Conservation (phyloP, 768 basidiomycete species). For the Amanita subjunquillea region DNA sequence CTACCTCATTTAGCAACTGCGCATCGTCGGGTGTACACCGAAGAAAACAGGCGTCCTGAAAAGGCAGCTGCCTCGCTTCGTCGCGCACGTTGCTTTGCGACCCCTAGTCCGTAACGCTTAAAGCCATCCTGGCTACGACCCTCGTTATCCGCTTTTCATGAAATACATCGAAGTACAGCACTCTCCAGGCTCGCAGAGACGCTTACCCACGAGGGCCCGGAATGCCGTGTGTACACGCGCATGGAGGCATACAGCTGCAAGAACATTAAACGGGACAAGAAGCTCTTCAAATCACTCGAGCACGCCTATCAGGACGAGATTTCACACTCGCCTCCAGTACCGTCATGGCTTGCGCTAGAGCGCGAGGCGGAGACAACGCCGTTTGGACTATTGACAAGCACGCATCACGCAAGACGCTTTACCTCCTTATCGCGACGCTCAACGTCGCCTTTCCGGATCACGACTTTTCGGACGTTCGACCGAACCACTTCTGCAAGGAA, state of each 20-base stretch:
- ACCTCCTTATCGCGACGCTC: conserved; percentile 91
- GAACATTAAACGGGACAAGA: conserved; percentile 94
- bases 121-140: conserved; percentile 1
- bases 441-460: conserved; percentile 98
- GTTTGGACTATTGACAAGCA: conserved; percentile 85
- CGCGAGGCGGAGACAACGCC: conserved; percentile 70
- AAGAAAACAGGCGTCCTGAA: not conserved
- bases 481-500: conserved; percentile 84
- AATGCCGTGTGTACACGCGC: conserved; percentile 83
- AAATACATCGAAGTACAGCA: conserved; percentile 82
- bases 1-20: not conserved
- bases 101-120: not conserved
- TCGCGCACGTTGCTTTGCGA: not conserved
- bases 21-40: too few species aligned
- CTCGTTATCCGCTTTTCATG: conserved; percentile 35
- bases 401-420: conserved; percentile 81
- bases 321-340: conserved; percentile 76
- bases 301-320: conserved; percentile 74
- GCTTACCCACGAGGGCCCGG: conserved; percentile 77
- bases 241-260: conserved; percentile 98
- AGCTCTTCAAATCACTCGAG: conserved; percentile 89
- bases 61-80: not conserved
- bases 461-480: conserved; percentile 89
- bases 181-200: conserved; percentile 68
- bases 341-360: conserved; percentile 67